Percentiles rank a stretch among this genome's conserved stretches.
Conservation (phyloP, 2,329 filamentous ascomycete genomes). For the Alternaria infectoria region DNA sequence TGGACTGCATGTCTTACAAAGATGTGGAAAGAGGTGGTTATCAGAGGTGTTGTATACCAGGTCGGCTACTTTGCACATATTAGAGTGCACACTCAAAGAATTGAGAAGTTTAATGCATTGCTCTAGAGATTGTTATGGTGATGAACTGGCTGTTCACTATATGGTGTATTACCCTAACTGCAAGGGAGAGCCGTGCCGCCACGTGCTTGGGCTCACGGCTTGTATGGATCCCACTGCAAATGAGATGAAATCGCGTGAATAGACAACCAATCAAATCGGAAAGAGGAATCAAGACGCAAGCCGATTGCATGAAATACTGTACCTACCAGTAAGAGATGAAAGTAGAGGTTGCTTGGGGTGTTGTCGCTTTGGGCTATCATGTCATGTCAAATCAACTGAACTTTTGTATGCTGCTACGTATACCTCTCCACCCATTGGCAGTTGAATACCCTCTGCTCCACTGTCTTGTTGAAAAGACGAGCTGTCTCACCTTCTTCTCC, state of each 20-base stretch:
- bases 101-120: not conserved
- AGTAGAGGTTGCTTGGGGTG: slow-evolving; percentile 12
- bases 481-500: slow-evolving; percentile 1
- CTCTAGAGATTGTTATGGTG: not conserved
- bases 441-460: slow-evolving; percentile 14
- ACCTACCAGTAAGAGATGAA: not conserved
- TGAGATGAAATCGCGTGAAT: not conserved
- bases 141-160: not conserved
- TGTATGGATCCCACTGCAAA: not conserved
- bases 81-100: not conserved
- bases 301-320: not conserved
- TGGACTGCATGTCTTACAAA: not conserved
- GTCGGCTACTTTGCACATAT: not conserved
- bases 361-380: slow-evolving; percentile 25
- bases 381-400: slow-evolving; percentile 14
- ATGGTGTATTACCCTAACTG: not conserved
- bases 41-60: not conserved
- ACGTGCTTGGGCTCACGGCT: not conserved
- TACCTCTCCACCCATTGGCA: slow-evolving; percentile 9
- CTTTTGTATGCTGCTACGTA: slow-evolving; percentile 14
- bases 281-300: not conserved
- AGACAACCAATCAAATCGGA: not conserved
- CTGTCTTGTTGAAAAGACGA: slow-evolving; percentile 15
- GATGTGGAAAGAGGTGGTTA: not conserved
- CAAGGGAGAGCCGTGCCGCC: not conserved